These are phyloP conservation scores for Xylariaceae sp. DNA, from an alignment of 2,329 filamentous ascomycete genomes.

Conservation along the genomic window DNA sequence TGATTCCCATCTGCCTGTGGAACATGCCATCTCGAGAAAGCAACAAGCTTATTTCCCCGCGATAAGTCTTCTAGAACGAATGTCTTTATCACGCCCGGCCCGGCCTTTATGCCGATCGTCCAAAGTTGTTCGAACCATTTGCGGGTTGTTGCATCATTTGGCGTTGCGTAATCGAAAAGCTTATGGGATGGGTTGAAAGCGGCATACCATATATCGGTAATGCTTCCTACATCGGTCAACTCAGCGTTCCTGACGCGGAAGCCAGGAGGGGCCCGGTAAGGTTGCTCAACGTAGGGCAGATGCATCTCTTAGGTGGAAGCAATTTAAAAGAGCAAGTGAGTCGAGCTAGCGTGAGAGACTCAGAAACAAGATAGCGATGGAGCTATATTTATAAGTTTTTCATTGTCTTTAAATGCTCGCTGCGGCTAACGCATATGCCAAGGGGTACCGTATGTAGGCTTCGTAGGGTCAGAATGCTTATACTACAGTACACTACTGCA, in stretches of 20 bases:
- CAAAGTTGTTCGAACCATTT: conserved; percentile 22
- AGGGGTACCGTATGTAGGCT: no score
- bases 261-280: conserved; percentile 9
- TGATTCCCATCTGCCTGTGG: conserved; percentile 23
- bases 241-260: conserved; percentile 21
- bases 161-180: conserved; percentile 15
- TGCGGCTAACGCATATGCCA: no score
- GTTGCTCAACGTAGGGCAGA: no score
- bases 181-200: conserved; percentile 21
- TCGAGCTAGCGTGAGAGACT: no score
- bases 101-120: conserved; percentile 19
- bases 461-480: no score
- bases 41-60: conserved; percentile 9
- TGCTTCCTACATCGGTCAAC: conserved; percentile 8
- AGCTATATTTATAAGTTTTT: no score
- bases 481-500: no score
- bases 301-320: no score
- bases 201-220: conserved; percentile 25
- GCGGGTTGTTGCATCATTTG: conserved; percentile 14
- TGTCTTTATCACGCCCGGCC: conserved; percentile 14
- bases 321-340: no score
- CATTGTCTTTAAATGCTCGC: no score
- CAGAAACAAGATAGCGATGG: no score
- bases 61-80: conserved; percentile 27
- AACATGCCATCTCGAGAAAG: conserved; percentile 21